These are phyloP conservation scores for Beta vulgaris DNA, from an alignment of 148 eudicot genomes.

Conservation along the genomic window DNA sequence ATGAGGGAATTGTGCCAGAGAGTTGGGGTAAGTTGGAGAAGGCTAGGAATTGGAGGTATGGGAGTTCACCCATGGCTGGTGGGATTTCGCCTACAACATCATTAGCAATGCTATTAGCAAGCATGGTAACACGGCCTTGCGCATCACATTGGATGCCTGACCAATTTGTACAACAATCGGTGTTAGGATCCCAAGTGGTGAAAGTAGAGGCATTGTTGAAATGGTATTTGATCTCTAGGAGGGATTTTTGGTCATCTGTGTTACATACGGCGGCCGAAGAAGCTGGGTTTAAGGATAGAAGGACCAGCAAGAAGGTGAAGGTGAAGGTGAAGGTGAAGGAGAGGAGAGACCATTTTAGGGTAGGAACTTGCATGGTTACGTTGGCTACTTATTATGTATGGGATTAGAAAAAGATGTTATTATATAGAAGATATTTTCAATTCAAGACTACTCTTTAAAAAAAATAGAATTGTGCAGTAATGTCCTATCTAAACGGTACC, in stretches of 20 bases:
- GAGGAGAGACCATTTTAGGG: background rate
- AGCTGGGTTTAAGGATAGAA: slow-evolving; percentile 3
- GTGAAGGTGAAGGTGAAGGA: background rate
- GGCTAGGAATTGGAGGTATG: slow-evolving; percentile 34
- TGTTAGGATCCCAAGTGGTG: slow-evolving; percentile 16
- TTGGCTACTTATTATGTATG: background rate
- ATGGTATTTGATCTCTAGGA: slow-evolving; percentile 16
- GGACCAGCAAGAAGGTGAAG: background rate
- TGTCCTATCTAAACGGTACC: too few relatives aligned
- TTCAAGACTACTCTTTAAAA: too few relatives aligned
- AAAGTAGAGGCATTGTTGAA: slow-evolving; percentile 21
- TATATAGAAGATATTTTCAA: background rate
- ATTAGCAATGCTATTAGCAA: slow-evolving; percentile 1
- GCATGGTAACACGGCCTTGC: slow-evolving; percentile 28
- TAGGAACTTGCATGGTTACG: background rate
- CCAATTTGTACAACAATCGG: slow-evolving; percentile 16
- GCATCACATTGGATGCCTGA: slow-evolving; percentile 5
- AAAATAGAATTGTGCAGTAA: too few relatives aligned
- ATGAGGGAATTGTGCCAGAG: slow-evolving; percentile 39
- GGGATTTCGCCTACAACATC: slow-evolving; percentile 38
- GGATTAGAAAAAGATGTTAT: background rate
- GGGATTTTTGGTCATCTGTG: slow-evolving; percentile 14
- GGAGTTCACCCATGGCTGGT: slow-evolving; percentile 27
- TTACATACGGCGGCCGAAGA: slow-evolving; percentile 1
- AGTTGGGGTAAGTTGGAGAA: slow-evolving; percentile 31